A percentile compares a stretch with the other conserved stretches of the same genome.
These are phyloP conservation scores for Musa itinerans DNA, from an alignment of 176 grass and related monocot species.

Conservation along the genomic window DNA sequence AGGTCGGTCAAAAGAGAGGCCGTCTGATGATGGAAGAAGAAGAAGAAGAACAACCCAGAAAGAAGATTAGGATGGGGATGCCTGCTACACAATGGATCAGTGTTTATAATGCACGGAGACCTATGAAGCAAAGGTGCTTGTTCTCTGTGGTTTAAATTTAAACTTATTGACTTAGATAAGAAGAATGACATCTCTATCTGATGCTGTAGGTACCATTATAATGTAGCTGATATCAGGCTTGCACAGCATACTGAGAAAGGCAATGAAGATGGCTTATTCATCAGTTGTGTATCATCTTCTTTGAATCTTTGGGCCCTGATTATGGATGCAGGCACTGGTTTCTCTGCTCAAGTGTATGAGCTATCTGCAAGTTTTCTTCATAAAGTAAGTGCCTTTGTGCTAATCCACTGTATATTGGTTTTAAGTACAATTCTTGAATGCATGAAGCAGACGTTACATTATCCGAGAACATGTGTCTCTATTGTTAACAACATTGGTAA, in stretches of 20 bases:
- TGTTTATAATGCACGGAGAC: conserved; percentile 71
- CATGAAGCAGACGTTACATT: too few species aligned
- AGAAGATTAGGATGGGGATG: conserved; percentile 88
- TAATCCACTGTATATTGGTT: conserved; percentile 7
- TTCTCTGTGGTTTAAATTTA: not conserved
- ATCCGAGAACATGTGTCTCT: too few species aligned
- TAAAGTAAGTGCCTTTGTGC: conserved; percentile 48
- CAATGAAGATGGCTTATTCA: conserved; percentile 83
- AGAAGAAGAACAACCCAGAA: conserved; percentile 79
- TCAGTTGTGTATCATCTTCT: conserved; percentile 79
- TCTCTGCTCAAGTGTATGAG: conserved; percentile 76
- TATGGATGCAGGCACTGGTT: conserved; percentile 96
- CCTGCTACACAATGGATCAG: conserved; percentile 94
- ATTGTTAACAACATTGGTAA: too few species aligned
- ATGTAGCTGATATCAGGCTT: conserved; percentile 80
- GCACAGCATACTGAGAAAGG: conserved; percentile 78
- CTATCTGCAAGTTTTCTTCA: conserved; percentile 85
- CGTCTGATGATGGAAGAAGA: conserved; percentile 73
- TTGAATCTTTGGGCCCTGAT: conserved; percentile 88
- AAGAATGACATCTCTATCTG: not conserved
- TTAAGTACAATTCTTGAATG: not conserved
- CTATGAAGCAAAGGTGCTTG: conserved; percentile 91
- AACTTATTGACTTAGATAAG: not conserved
- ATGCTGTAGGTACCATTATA: conserved; percentile 81
- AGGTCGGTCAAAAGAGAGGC: conserved; percentile 98